A percentile compares a stretch with the other conserved stretches of the same genome.
Evolutionary conservation across 176 grass and related monocot species (phyloP).

Genomic region (Alloteropsis semialata): DNA sequence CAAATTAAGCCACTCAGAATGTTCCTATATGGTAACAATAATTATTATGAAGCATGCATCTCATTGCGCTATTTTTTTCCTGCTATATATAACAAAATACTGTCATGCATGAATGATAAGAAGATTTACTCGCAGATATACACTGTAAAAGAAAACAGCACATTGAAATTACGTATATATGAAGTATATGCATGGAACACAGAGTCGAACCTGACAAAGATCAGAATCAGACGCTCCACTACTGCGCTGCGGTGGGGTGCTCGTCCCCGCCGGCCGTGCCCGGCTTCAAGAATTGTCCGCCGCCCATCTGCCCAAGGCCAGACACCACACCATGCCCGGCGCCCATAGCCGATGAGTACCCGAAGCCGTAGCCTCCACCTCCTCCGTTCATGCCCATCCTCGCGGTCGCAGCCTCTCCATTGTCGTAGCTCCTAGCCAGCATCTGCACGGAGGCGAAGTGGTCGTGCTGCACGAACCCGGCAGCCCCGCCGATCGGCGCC

Average conservation of each 20-base stretch:
- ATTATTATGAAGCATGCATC: not conserved
- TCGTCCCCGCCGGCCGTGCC: constrained; percentile 58
- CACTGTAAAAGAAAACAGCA: not conserved
- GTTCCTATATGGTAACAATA: not conserved
- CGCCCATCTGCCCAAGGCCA: constrained; percentile 31
- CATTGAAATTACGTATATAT: too few species aligned
- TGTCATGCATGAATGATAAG: not conserved
- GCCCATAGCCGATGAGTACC: constrained; percentile 41
- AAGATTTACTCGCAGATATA: not conserved
- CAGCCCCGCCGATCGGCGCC: constrained; percentile 17
- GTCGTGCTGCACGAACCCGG: constrained; percentile 54
- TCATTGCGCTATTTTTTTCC: too few species aligned
- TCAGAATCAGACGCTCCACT: not conserved
- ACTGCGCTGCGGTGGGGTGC: constrained; percentile 42
- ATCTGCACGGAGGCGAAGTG: constrained; percentile 56
- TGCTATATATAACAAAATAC: not conserved
- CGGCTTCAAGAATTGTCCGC: constrained; percentile 59
- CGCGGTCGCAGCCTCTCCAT: constrained; percentile 31
- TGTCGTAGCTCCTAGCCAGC: constrained; percentile 55
- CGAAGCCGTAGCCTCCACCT: constrained; percentile 43
- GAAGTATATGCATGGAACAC: not conserved
- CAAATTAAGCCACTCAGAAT: not conserved
- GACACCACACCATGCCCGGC: constrained; percentile 27
- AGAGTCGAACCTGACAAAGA: constrained; percentile 28
- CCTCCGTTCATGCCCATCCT: constrained; percentile 39